A percentile compares a stretch with the other conserved stretches of the same genome.
Conservation (phyloP, 345 rosid species). For the Eucalyptus tenuipes region DNA sequence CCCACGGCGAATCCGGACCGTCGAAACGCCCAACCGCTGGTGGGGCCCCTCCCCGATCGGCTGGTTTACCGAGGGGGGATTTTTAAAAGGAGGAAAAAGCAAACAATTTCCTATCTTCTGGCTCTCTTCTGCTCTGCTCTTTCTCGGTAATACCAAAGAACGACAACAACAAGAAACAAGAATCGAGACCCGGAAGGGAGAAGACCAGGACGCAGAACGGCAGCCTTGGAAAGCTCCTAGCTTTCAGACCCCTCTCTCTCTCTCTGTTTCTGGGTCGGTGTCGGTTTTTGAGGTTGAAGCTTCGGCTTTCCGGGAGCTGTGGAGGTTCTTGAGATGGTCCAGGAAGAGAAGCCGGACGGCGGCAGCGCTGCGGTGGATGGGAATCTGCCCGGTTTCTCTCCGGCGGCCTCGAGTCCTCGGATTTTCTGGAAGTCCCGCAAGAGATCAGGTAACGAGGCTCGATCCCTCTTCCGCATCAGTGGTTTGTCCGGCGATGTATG, state of each 20-base stretch:
- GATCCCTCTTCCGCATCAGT: background rate
- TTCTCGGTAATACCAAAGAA: background rate
- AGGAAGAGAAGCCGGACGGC: constrained; percentile 5
- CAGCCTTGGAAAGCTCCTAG: background rate
- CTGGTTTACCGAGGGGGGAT: background rate
- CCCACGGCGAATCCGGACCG: background rate
- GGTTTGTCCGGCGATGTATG: background rate
- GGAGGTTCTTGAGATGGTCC: background rate
- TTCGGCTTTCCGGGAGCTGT: background rate
- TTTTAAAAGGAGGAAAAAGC: background rate
- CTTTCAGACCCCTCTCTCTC: background rate
- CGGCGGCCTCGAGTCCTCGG: constrained; percentile 42
- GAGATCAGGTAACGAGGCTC: constrained; percentile 41
- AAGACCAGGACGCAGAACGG: background rate
- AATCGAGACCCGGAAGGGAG: background rate
- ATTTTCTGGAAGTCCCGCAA: constrained; percentile 74
- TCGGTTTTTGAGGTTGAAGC: background rate
- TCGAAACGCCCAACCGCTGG: background rate
- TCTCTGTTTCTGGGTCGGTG: background rate
- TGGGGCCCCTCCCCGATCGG: background rate
- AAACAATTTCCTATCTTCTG: background rate
- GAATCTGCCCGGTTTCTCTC: constrained; percentile 56
- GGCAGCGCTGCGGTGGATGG: constrained; percentile 12
- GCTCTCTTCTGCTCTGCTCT: background rate
- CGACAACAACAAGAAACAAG: background rate